A percentile compares a stretch with the other conserved stretches of the same genome.
Evolutionary conservation across 192 early-diverging fungal genomes (phyloP).

Genomic region (Dimargaris xerosporica): DNA sequence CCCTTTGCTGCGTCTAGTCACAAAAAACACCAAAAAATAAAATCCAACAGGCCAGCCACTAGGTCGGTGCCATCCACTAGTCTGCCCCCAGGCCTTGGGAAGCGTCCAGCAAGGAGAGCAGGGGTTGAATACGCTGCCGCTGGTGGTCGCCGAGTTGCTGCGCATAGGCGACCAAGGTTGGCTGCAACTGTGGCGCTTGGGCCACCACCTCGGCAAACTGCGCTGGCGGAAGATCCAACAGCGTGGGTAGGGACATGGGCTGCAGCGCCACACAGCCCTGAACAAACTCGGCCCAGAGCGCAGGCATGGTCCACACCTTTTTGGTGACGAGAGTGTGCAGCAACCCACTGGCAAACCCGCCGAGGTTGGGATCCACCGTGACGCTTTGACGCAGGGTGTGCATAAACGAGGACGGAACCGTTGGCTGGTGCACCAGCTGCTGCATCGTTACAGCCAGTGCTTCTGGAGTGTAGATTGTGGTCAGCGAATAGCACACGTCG

Average conservation of each 20-base stretch:
- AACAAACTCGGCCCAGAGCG: background rate
- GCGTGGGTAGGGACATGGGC: background rate
- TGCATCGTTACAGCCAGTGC: background rate
- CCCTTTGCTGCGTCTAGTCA: background rate
- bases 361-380: background rate
- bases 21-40: background rate
- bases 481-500: constrained; percentile 1
- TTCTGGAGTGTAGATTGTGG: background rate
- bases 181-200: background rate
- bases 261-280: background rate
- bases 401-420: background rate
- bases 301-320: background rate
- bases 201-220: background rate
- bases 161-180: background rate
- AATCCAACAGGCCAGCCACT: background rate
- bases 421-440: background rate
- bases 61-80: background rate
- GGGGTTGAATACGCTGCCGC: constrained; percentile 1
- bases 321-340: background rate
- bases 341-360: background rate
- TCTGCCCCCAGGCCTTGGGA: background rate
- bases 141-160: background rate
- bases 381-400: background rate
- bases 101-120: background rate
- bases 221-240: background rate